Evolutionary conservation across 2,329 filamentous ascomycete genomes (phyloP).

Genomic region (Fragosphaeria purpurea): DNA sequence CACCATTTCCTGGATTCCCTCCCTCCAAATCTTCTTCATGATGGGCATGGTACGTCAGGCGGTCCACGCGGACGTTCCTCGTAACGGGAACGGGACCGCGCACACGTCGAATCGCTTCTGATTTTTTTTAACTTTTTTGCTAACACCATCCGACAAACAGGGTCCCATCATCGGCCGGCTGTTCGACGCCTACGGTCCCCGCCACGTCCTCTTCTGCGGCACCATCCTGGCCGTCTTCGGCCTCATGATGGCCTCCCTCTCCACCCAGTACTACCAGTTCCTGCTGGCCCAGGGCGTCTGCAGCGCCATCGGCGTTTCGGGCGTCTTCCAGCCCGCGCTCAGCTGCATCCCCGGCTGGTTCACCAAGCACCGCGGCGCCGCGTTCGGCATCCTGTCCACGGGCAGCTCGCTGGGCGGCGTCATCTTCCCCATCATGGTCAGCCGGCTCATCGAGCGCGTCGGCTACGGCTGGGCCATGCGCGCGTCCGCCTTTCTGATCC

Average conservation of each 20-base stretch:
- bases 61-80: background rate
- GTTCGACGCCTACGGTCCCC: conserved; percentile 46
- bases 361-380: conserved; percentile 14
- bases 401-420: conserved; percentile 20
- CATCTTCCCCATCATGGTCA: conserved; percentile 21
- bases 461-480: conserved; percentile 22
- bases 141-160: background rate
- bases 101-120: no score
- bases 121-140: no score
- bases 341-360: conserved; percentile 16
- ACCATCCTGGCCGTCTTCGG: conserved; percentile 43
- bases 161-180: conserved; percentile 49
- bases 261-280: conserved; percentile 21
- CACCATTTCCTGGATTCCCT: conserved; percentile 53
- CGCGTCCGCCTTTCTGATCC: conserved; percentile 18
- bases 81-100: no score
- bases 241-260: conserved; percentile 47
- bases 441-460: conserved; percentile 14
- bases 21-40: conserved; percentile 35
- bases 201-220: conserved; percentile 36
- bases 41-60: conserved; percentile 27
- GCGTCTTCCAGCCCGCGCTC: conserved; percentile 15
- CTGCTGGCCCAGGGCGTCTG: conserved; percentile 17
- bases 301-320: conserved; percentile 13
- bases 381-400: conserved; percentile 16